phyloP scores from a whole-genome alignment of 1,284 basidiomycete genomes.

The Phlebopus sp. region DNA sequence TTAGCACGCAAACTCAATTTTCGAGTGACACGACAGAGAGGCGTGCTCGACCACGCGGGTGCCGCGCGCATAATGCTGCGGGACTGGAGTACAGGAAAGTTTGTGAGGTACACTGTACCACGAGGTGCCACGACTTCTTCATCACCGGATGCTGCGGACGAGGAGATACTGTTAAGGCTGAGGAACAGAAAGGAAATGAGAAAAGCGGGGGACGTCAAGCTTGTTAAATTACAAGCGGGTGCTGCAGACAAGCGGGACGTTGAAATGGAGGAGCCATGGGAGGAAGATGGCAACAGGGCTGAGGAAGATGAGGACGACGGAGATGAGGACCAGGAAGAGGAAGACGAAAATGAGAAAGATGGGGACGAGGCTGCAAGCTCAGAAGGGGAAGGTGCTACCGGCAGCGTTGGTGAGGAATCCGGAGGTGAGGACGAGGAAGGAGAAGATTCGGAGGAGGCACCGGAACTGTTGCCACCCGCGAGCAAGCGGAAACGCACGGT shows the following conservation, averaged over 20 bases:
- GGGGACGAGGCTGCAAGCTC: slow-evolving; percentile 30
- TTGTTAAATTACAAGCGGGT: slow-evolving; percentile 57
- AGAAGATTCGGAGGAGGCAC: slow-evolving; percentile 22
- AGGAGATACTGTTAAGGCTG: slow-evolving; percentile 45
- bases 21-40: slow-evolving; percentile 49
- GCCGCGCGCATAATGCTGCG: slow-evolving; percentile 83
- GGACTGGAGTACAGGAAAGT: slow-evolving; percentile 85
- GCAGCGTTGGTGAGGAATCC: slow-evolving; percentile 17
- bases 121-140: slow-evolving; percentile 36
- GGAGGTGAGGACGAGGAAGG: slow-evolving; percentile 23
- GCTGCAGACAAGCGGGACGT: slow-evolving; percentile 52
- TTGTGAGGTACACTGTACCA: slow-evolving; percentile 76
- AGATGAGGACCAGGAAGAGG: slow-evolving; percentile 34
- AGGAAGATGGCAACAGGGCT: slow-evolving; percentile 26
- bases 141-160: slow-evolving; percentile 37
- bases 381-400: slow-evolving; percentile 21
- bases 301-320: slow-evolving; percentile 30
- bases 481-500: slow-evolving; percentile 48
- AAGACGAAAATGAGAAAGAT: slow-evolving; percentile 23
- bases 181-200: slow-evolving; percentile 63
- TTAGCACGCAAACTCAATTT: neutral
- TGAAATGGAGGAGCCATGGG: slow-evolving; percentile 57
- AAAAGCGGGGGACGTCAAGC: slow-evolving; percentile 45
- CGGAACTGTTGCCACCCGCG: slow-evolving; percentile 20
- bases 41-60: slow-evolving; percentile 73